Evolutionary conservation across 176 grass and related monocot species (phyloP).

Genomic region (Bothriochloa decipiens): DNA sequence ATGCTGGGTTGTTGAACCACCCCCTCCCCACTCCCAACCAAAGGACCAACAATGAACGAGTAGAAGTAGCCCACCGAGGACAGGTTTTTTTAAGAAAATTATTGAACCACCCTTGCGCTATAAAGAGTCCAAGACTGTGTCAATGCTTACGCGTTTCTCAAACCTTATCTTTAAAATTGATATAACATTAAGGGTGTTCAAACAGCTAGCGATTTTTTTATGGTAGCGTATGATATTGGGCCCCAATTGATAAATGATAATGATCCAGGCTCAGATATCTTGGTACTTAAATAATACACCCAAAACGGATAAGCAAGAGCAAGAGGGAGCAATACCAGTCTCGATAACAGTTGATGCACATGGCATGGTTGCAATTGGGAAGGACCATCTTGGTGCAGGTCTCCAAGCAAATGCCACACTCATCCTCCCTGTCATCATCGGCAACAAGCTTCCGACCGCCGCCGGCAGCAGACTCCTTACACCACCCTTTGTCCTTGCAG

Average conservation of each 20-base stretch:
- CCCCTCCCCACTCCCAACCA: slow-evolving; percentile 11
- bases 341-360: slow-evolving; percentile 97
- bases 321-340: slow-evolving; percentile 65
- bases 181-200: slow-evolving; percentile 27
- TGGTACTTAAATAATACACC: slow-evolving; percentile 24
- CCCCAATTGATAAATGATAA: slow-evolving; percentile 39
- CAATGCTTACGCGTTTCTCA: slow-evolving; percentile 20
- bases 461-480: slow-evolving; percentile 45
- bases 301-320: slow-evolving; percentile 45
- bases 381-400: slow-evolving; percentile 95
- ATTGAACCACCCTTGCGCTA: background rate
- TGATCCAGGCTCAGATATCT: slow-evolving; percentile 31
- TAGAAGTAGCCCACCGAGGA: slow-evolving; percentile 40
- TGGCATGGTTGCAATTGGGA: slow-evolving; percentile 87
- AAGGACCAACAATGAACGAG: background rate
- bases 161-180: slow-evolving; percentile 24
- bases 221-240: slow-evolving; percentile 38
- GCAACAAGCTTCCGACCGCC: slow-evolving; percentile 57
- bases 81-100: slow-evolving; percentile 26
- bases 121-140: slow-evolving; percentile 23
- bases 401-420: slow-evolving; percentile 97
- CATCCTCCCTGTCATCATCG: slow-evolving; percentile 80
- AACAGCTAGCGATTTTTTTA: slow-evolving; percentile 41
- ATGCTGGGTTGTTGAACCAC: slow-evolving; percentile 45
- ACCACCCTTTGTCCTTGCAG: slow-evolving; percentile 68